Evolutionary conservation across 345 rosid genomes (phyloP), one percentile per base, ranked within the genome.

Genomic region (Salix suchowensis): DNA sequence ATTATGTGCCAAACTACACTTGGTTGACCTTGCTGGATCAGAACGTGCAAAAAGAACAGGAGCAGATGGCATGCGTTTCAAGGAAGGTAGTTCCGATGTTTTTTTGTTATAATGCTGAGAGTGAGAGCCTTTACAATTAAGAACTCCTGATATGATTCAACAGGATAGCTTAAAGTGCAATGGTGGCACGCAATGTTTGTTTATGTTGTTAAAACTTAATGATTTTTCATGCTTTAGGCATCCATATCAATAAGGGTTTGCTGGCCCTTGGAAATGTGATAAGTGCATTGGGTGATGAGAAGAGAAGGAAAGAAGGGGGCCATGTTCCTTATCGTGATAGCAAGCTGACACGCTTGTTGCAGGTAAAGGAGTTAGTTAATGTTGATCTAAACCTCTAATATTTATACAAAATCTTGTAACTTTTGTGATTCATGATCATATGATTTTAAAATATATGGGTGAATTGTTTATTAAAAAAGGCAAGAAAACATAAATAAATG

Each of bases 291-390:
- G 99, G 99, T 52, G 99, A 96, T 79, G 98, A 96, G 68, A 93
- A 86, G 84, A 93, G 91, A 86, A 85, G 98, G 68, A 96, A 88
- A 85, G 98, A 96, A 86, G 99, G 99, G 32, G 98, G 96, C 37
- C 98, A 93, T 40, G 91, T 93, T 70, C 99, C 99, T 26, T 96
- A 93, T 48, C 97, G 99, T 58, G 99, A 96, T 77, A 96, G 98
- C 98, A 96, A 96, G 88, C 81, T 96, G 89, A 96, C 99, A 46
- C 96, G 99, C 64, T 88, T 96, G 86, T 84, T 96, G 36, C 98
- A 94, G 97, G 99, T 80, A 86, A 58, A 68, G 18, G 18, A 68
- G 64, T 50, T 50, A 50, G 55, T 50, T 50, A 16, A 16, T 16
- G 16, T 4, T 46, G 18, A 46, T 5, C 21, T 50, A 50, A 0